phyloP scores from a whole-genome alignment of 2,329 filamentous ascomycete species.

The Arthrocladium fulminans region DNA sequence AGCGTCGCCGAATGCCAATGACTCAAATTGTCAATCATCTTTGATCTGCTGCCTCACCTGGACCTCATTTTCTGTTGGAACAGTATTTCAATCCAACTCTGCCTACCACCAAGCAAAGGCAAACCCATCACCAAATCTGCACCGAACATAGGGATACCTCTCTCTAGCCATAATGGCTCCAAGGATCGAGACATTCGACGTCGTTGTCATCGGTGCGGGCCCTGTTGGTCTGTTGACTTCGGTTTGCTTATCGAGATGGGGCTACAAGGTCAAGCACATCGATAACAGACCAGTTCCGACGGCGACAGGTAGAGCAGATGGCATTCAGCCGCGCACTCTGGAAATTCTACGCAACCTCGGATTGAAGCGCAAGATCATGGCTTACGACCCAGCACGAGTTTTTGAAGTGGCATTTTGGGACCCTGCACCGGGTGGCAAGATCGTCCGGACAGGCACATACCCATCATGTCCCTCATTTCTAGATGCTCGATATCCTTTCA shows the following conservation, averaged over 20 bases:
- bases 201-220: conserved; percentile 79
- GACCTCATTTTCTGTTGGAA: too few species aligned
- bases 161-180: conserved; percentile 3
- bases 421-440: conserved; percentile 45
- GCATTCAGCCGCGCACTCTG: conserved; percentile 81
- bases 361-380: conserved; percentile 80
- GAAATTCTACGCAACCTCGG: conserved; percentile 85
- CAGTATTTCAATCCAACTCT: too few species aligned
- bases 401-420: conserved; percentile 64
- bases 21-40: too few species aligned
- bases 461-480: conserved; percentile 80
- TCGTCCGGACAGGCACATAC: conserved; percentile 59
- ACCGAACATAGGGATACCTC: too few species aligned
- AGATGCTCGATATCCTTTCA: conserved; percentile 56
- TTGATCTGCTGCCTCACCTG: too few species aligned
- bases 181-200: conserved; percentile 37
- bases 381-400: conserved; percentile 74
- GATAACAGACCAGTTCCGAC: conserved; percentile 84
- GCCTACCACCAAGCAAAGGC: too few species aligned
- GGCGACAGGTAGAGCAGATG: conserved; percentile 76
- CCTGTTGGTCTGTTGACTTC: conserved; percentile 82
- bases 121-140: too few species aligned
- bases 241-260: conserved; percentile 81
- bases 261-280: conserved; percentile 90
- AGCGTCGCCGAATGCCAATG: too few species aligned